Percentiles rank a stretch among this genome's conserved stretches.
These are phyloP conservation scores for Phytopythium delawarense DNA, from an alignment of 352 stramenopile genomes.

Conservation along the genomic window DNA sequence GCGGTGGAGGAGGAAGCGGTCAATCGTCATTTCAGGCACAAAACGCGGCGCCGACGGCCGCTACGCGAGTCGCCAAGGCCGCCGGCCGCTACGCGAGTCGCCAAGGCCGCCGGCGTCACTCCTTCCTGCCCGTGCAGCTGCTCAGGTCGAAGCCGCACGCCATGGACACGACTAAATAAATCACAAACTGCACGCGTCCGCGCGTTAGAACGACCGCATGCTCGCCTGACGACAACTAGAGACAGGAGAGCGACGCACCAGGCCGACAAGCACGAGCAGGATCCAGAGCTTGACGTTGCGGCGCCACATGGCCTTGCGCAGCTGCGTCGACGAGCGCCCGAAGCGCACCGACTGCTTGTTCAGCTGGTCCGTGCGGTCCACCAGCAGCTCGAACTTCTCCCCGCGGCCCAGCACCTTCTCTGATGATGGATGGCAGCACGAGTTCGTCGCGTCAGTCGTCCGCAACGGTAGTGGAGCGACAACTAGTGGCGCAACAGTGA, in stretches of 20 bases:
- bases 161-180: slow-evolving; percentile 87
- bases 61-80: not conserved
- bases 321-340: slow-evolving; percentile 85
- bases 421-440: slow-evolving; percentile 5
- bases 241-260: slow-evolving; percentile 27
- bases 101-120: slow-evolving; percentile 1
- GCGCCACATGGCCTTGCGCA: slow-evolving; percentile 88
- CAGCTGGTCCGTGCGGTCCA: slow-evolving; percentile 93
- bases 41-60: slow-evolving; percentile 1
- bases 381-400: slow-evolving; percentile 97
- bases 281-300: slow-evolving; percentile 87
- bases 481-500: no score
- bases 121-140: slow-evolving; percentile 59
- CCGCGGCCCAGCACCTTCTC: slow-evolving; percentile 98
- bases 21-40: not conserved
- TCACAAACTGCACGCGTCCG: slow-evolving; percentile 43
- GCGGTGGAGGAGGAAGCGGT: not conserved
- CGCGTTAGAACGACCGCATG: not conserved
- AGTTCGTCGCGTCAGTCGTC: no score
- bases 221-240: not conserved
- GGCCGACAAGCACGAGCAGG: slow-evolving; percentile 64
- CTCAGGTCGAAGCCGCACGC: slow-evolving; percentile 85
- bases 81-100: not conserved
- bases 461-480: no score
- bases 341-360: slow-evolving; percentile 98